phyloP scores from a whole-genome alignment of 208 protist species.

The Leishmania amazonensis region DNA sequence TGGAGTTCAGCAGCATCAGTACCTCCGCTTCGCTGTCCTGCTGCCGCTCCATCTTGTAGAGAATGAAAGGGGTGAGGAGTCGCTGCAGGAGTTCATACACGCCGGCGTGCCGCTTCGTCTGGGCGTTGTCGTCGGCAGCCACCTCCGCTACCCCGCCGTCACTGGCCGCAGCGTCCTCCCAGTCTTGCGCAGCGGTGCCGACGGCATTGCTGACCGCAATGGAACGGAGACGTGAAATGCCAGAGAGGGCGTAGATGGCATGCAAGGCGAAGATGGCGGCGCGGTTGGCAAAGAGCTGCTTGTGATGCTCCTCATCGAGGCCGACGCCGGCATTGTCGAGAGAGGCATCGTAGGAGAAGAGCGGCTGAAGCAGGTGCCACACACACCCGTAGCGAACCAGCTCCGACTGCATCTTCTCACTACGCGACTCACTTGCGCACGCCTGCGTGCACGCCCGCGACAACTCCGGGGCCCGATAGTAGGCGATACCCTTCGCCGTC shows the following conservation, averaged over 20 bases:
- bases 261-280: conserved; percentile 68
- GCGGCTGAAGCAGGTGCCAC: conserved; percentile 81
- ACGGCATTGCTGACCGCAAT: background rate
- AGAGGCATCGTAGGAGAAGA: conserved; percentile 94
- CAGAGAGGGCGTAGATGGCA: conserved; percentile 67
- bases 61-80: conserved; percentile 86
- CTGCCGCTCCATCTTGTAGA: conserved; percentile 55
- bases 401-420: conserved; percentile 62
- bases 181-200: background rate
- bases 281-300: conserved; percentile 83
- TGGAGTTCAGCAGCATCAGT: conserved; percentile 82
- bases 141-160: background rate
- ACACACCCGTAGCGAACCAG: conserved; percentile 72
- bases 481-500: conserved; percentile 61
- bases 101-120: conserved; percentile 40
- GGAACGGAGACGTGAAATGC: conserved; percentile 27
- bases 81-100: conserved; percentile 53
- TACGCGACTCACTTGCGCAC: conserved; percentile 60
- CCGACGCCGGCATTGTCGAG: conserved; percentile 68
- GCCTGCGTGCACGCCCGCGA: conserved; percentile 80
- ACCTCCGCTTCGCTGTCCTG: conserved; percentile 47
- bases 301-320: conserved; percentile 74
- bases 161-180: background rate
- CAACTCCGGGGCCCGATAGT: conserved; percentile 63
- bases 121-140: background rate